phyloP scores from a whole-genome alignment of 371 early-diverging fungal species.

The Mucor circinelloides region DNA sequence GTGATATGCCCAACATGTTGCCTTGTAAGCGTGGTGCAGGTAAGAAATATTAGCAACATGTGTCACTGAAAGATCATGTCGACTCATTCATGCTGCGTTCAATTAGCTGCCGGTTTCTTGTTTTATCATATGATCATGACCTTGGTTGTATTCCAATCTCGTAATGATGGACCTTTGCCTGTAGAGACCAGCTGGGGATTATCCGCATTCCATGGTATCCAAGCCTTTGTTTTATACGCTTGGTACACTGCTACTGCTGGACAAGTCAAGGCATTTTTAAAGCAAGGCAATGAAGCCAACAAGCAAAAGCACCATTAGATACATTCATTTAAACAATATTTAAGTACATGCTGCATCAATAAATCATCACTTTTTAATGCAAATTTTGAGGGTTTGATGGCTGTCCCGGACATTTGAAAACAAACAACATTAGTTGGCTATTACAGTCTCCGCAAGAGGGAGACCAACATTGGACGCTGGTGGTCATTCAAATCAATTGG shows the following conservation, averaged over 20 bases:
- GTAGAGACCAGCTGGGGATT: constrained; percentile 16
- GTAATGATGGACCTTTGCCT: constrained; percentile 27
- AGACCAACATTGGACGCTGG: not conserved
- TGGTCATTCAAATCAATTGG: not conserved
- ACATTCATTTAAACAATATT: not conserved
- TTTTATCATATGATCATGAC: constrained; percentile 38
- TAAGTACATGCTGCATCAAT: not conserved
- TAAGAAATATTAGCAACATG: constrained; percentile 10
- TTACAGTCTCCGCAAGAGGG: not conserved
- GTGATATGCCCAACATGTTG: constrained; percentile 43
- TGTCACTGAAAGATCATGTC: not conserved
- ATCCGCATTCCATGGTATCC: constrained; percentile 25
- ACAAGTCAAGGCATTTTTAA: constrained; percentile 42
- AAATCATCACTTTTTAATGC: not conserved
- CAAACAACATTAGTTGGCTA: not conserved
- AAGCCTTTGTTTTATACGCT: constrained; percentile 34
- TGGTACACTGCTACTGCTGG: constrained; percentile 46
- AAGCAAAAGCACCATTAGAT: constrained; percentile 7
- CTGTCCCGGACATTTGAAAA: not conserved
- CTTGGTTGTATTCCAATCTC: constrained; percentile 30
- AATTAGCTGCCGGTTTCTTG: constrained; percentile 35
- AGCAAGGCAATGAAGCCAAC: constrained; percentile 6
- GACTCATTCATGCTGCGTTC: not conserved
- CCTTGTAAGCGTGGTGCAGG: constrained; percentile 51
- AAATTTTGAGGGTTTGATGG: not conserved